These are phyloP conservation scores for Stereocaulon alpinum DNA, from an alignment of 495 filamentous ascomycete genomes.

Conservation along the genomic window DNA sequence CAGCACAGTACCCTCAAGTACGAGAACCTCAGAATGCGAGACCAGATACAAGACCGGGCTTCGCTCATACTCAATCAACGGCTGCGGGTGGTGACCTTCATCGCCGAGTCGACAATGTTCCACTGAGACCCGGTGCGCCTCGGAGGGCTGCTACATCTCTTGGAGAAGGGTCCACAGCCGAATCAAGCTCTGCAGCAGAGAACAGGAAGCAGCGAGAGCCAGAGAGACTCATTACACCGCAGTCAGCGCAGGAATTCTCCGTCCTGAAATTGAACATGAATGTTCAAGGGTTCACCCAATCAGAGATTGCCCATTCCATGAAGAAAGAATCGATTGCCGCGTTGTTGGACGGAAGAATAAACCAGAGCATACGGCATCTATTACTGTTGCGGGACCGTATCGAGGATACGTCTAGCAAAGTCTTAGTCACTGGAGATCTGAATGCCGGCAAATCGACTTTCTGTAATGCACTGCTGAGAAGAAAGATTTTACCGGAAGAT, in stretches of 20 bases:
- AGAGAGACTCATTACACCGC: slow-evolving; percentile 72
- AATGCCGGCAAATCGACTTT: slow-evolving; percentile 99
- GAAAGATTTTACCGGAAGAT: slow-evolving; percentile 90
- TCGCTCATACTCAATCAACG: slow-evolving; percentile 46
- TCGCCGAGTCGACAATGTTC: slow-evolving; percentile 26
- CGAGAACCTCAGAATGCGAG: slow-evolving; percentile 35
- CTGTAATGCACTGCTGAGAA: slow-evolving; percentile 86
- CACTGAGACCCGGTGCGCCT: slow-evolving; percentile 41
- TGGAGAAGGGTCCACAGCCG: slow-evolving; percentile 48
- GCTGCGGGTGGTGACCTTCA: slow-evolving; percentile 28
- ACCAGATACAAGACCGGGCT: slow-evolving; percentile 34
- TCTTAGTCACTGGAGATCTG: slow-evolving; percentile 90
- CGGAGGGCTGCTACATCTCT: slow-evolving; percentile 64
- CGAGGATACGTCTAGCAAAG: slow-evolving; percentile 95
- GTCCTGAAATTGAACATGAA: slow-evolving; percentile 91
- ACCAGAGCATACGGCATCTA: slow-evolving; percentile 83
- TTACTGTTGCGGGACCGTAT: slow-evolving; percentile 80
- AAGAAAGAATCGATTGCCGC: slow-evolving; percentile 86
- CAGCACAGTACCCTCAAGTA: slow-evolving; percentile 86
- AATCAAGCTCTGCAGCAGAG: slow-evolving; percentile 62
- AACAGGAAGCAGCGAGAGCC: slow-evolving; percentile 48
- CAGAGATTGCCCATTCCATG: slow-evolving; percentile 91
- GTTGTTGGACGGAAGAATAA: slow-evolving; percentile 86
- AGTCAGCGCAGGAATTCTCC: slow-evolving; percentile 92
- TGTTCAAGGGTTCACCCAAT: slow-evolving; percentile 71